Conservation (phyloP, 441 rosid species). For the California macrophylla region DNA sequence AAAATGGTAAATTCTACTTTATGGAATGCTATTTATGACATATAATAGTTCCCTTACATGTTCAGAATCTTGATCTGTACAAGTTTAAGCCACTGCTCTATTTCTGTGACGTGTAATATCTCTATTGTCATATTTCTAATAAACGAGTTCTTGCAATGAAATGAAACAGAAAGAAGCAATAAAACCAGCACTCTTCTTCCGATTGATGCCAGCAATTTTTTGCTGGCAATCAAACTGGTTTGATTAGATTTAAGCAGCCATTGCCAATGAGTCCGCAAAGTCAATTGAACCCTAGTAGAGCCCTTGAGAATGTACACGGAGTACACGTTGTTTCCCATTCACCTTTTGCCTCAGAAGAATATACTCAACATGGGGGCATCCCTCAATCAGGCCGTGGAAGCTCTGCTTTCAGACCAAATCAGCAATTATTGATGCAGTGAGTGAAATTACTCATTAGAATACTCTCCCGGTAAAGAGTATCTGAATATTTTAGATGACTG, state of each 20-base stretch:
- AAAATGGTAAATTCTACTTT: neutral
- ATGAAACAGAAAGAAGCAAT: conserved; percentile 4
- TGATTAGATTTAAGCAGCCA: conserved; percentile 12
- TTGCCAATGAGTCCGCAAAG: conserved; percentile 43
- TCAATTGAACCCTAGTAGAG: conserved; percentile 33
- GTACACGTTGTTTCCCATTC: conserved; percentile 60
- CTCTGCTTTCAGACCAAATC: conserved; percentile 36
- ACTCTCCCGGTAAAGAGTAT: neutral
- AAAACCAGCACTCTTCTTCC: conserved; percentile 10
- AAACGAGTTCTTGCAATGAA: neutral
- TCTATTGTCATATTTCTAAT: neutral
- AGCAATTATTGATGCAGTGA: conserved; percentile 53
- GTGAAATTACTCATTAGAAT: conserved; percentile 16
- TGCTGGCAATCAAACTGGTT: conserved; percentile 34
- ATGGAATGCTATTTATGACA: neutral
- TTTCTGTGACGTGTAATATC: neutral
- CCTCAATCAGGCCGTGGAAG: conserved; percentile 29
- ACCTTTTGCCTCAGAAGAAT: conserved; percentile 47
- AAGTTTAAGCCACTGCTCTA: neutral
- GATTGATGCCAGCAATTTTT: conserved; percentile 35
- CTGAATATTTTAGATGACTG: neutral
- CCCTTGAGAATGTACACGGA: conserved; percentile 68
- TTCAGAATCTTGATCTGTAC: neutral
- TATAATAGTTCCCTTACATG: neutral
- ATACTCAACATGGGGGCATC: conserved; percentile 36